Evolutionary conservation across 192 early-diverging fungal genomes (phyloP).

Genomic region (Podila verticillata): DNA sequence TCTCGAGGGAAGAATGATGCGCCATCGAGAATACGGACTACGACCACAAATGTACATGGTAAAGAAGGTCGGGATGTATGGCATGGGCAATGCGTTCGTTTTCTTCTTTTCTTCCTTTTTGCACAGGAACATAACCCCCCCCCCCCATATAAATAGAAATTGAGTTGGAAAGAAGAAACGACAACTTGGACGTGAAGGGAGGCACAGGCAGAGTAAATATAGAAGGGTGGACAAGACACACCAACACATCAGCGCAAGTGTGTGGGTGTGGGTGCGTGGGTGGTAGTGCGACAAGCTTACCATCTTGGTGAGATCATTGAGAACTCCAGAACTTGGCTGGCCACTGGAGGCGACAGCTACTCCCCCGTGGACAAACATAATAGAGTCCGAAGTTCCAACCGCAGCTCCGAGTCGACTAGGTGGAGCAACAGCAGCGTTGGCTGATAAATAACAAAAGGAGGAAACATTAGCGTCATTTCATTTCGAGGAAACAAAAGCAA

Average conservation of each 20-base stretch:
- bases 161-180: neutral
- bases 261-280: neutral
- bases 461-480: neutral
- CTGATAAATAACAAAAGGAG: constrained; percentile 5
- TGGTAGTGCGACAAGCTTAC: constrained; percentile 13
- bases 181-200: no score
- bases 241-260: neutral
- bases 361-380: constrained; percentile 39
- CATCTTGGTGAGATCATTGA: constrained; percentile 46
- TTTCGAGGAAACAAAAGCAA: constrained; percentile 4
- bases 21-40: no score
- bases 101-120: neutral
- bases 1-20: no score
- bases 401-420: constrained; percentile 32
- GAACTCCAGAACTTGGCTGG: constrained; percentile 10
- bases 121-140: neutral
- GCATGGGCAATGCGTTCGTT: neutral
- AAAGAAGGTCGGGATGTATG: neutral
- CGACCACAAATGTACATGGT: no score
- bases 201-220: neutral
- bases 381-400: constrained; percentile 18
- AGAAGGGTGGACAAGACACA: neutral
- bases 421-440: constrained; percentile 41
- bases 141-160: constrained; percentile 7
- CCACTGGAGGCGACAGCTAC: constrained; percentile 23